Conservation (phyloP, 164 flowering plant species). For the Vitis vinifera region ASM3070453v1 NC_081810.1:16651001-16651500, state of each 20-base stretch:
- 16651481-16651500: slow-evolving; percentile 49
- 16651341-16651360: slow-evolving; percentile 31
- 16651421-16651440: slow-evolving; percentile 17
- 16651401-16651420: slow-evolving; percentile 32
- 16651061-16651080: slow-evolving; percentile 30
- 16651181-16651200: slow-evolving; percentile 27
- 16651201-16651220: slow-evolving; percentile 19
- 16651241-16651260: slow-evolving; percentile 23
- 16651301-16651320: slow-evolving; percentile 1
- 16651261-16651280: slow-evolving; percentile 23
- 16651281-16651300: slow-evolving; percentile 15
- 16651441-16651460: slow-evolving; percentile 19
- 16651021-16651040: slow-evolving; percentile 38
- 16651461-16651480: slow-evolving; percentile 32
- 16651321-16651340: slow-evolving; percentile 34
- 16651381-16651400: slow-evolving; percentile 46
- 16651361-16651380: slow-evolving; percentile 36
- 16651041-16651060: slow-evolving; percentile 40
- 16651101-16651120: slow-evolving; percentile 17
- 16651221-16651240: slow-evolving; percentile 20
- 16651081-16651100: slow-evolving; percentile 15
- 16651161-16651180: slow-evolving; percentile 28
- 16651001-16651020: slow-evolving; percentile 19
- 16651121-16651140: slow-evolving; percentile 24
- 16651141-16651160: slow-evolving; percentile 25